Evolutionary conservation across 2,329 filamentous ascomycete species (phyloP), one percentile per base, ranked within the genome.

Genomic region (Alternaria solani): DNA sequence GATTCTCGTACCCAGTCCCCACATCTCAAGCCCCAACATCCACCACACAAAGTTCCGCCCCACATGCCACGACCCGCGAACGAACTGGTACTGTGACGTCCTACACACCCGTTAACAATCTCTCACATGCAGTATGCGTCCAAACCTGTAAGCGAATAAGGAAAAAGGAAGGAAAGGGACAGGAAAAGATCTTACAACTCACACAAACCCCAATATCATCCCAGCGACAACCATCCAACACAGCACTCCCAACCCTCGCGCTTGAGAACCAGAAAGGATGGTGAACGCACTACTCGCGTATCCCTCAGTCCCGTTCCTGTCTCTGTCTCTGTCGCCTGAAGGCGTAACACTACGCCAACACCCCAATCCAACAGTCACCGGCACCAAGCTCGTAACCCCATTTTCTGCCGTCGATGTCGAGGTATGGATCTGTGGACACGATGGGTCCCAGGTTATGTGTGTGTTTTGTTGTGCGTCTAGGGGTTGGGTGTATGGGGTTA

Each of bases 361-460:
- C 0, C 46, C 46, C 32, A 49, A 0, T 2, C 46, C 30, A 3
- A 38, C 20, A 0, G 32, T 26, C 46, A 26, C 3, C 0, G 26
- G 44, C 0, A 25, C 0, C 0, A 20, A 1, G 1, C 12, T 36
- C 0, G 32, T 38, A 1, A 38, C 0, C 1, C 32, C 20, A 1
- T 49, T 25, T 0, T 3, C 2, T 2, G 32, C 46, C 0, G 46
- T 49, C 0, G 20, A 1, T 0, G 14, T 38, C 0, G 32, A 49
- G 1, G 32, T 49, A 5, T 12, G 16, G 0, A 36, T 1, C 11
- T 36, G 46, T 0, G 46, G 20, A 18, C 46, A 49, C 1, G 36
- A 20, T 4, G 46, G 30, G 46, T 36, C 46, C 30, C 46, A 49
- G 2, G 38, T 49, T 12, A 49, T 49, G 2, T 18, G 44, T 3